A percentile compares a stretch with the other conserved stretches of the same genome.
These are phyloP conservation scores for Herpetospermum pedunculosum DNA, from an alignment of 306 rosid species.

Conservation along the genomic window DNA sequence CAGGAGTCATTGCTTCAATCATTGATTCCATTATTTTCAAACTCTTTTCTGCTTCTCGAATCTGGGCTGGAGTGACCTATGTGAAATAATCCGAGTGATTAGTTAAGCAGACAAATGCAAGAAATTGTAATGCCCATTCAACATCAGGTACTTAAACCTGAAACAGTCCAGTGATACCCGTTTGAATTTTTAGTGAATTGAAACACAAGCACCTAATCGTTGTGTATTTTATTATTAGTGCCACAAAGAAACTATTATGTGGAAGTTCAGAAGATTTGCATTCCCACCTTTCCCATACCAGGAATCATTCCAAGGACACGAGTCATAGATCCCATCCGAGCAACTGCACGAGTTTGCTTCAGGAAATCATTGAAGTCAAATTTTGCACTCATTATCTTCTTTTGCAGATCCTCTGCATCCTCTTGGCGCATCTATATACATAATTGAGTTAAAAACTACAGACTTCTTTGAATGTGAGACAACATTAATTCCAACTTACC, in stretches of 20 bases:
- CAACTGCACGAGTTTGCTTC: slow-evolving; percentile 92
- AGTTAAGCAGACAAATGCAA: background rate
- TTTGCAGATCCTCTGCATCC: slow-evolving; percentile 95
- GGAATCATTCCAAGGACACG: slow-evolving; percentile 99
- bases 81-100: slow-evolving; percentile 11
- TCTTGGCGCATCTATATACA: slow-evolving; percentile 71
- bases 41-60: slow-evolving; percentile 97
- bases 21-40: slow-evolving; percentile 78
- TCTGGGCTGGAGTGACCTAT: slow-evolving; percentile 94
- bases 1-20: slow-evolving; percentile 98
- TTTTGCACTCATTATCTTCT: slow-evolving; percentile 96
- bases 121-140: slow-evolving; percentile 6
- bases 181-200: slow-evolving; percentile 5
- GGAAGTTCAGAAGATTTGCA: background rate
- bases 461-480: background rate
- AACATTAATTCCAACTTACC: slow-evolving; percentile 37
- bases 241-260: background rate
- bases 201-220: background rate
- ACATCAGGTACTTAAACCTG: background rate
- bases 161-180: background rate
- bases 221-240: background rate
- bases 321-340: slow-evolving; percentile 93
- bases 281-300: slow-evolving; percentile 86
- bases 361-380: slow-evolving; percentile 95
- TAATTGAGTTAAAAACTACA: slow-evolving; percentile 12